phyloP scores from a whole-genome alignment of 2,329 filamentous ascomycete genomes.

The Lasiodiplodia citricola region DNA sequence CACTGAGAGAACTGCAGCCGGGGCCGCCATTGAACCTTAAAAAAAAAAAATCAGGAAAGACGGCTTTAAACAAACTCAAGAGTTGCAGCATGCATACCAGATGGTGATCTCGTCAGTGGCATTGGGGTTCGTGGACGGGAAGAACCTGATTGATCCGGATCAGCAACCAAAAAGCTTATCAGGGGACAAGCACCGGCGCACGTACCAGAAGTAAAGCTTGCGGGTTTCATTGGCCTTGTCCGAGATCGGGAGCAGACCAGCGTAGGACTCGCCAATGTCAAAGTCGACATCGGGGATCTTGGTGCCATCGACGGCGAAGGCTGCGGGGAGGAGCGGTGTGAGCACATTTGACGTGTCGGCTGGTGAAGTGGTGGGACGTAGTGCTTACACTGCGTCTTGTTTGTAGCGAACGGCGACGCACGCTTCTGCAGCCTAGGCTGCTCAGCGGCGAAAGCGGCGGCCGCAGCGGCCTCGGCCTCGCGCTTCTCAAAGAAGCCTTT shows the following conservation, averaged over 20 bases:
- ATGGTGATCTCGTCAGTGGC: constrained; percentile 65
- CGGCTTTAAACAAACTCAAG: background rate
- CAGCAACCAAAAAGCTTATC: background rate
- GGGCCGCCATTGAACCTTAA: constrained; percentile 46
- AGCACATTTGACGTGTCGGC: constrained; percentile 19
- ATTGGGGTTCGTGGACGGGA: constrained; percentile 59
- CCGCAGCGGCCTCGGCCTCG: constrained; percentile 28
- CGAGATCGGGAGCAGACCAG: constrained; percentile 66
- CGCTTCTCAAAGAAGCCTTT: constrained; percentile 35
- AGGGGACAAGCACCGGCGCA: too few species aligned
- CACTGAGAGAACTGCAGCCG: constrained; percentile 63
- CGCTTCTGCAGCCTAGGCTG: constrained; percentile 40
- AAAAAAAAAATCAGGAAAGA: background rate
- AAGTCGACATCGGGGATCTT: constrained; percentile 72
- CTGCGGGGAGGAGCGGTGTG: constrained; percentile 43
- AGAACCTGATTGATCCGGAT: constrained; percentile 56
- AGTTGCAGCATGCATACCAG: constrained; percentile 42
- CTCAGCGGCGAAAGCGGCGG: background rate
- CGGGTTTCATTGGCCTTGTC: constrained; percentile 54
- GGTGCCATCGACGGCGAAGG: constrained; percentile 68
- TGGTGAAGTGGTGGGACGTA: background rate
- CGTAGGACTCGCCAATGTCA: constrained; percentile 69
- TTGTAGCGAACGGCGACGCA: constrained; percentile 39
- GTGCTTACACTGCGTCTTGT: constrained; percentile 40
- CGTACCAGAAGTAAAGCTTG: constrained; percentile 65